Base-by-base conservation (phyloP, 352 stramenopile genomes). In the Phytophthora podocarpi region DNA sequence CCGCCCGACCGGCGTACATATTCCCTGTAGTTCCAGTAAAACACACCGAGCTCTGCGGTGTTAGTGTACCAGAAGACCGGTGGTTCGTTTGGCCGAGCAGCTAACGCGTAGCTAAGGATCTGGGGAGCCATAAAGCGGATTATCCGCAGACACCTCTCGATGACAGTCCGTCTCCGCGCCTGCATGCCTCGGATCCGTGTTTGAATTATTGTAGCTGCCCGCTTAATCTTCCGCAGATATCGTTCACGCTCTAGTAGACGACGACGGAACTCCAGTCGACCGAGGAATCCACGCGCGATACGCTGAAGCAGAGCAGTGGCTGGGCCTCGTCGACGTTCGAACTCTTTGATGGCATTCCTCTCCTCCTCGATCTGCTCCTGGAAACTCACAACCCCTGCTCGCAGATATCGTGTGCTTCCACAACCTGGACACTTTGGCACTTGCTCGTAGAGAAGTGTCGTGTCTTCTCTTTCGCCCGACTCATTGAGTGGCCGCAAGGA, bases 41-140 rank as follows among this genome's bases (percentile, higher is more conserved):
- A 76, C 8, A 91, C 73, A 36, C 55, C 58, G 7, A 88, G 60
- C 52, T 95, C 84, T 2, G 68, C 72, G 1, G 67, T 53, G 48
- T 79, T 88, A 6, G 87, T 64, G 67, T 95, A 92, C 83, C 85
- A 95, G 50, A 93, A 93, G n/a, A 95, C 78, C 2, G 76, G 72
- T 13, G 65, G 51, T 13, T 67, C 64, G 45, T 87, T 72, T 0
- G 74, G 64, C 8, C 60, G 49, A 21, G 57, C 51, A 8, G 50
- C 48, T 12, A 88, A 37, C 0, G 81, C 82, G 35, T 67, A 76
- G 21, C 42, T 54, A 12, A 90, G 50, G 20, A 92, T 78, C n/a
- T 63, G 76, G 0, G 68, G 55, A 23, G 87, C 79, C 67, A 91
- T 78, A 13, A 66, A 66, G 13, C 63, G 67, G 40, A 94, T 85